phyloP scores from a whole-genome alignment of 768 basidiomycete genomes.

The Phlebiopsis gigantea region DNA sequence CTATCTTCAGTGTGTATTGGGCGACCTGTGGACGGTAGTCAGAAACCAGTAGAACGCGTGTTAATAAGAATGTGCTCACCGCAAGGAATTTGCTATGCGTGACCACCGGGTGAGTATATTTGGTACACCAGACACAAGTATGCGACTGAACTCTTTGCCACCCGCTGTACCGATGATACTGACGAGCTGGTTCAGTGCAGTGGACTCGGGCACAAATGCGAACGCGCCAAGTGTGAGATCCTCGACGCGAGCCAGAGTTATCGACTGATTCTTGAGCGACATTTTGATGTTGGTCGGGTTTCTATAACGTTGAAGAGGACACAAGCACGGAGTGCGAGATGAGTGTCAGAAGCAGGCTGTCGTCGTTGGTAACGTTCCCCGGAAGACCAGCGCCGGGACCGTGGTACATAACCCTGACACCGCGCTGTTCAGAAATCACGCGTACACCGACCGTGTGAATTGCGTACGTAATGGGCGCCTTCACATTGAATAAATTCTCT shows the following conservation, averaged over 20 bases:
- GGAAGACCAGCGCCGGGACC: not conserved
- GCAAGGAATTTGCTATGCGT: not conserved
- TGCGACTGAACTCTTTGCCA: slow-evolving; percentile 66
- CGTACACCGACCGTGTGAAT: slow-evolving; percentile 31
- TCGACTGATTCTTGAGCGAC: slow-evolving; percentile 44
- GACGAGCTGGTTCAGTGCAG: slow-evolving; percentile 66
- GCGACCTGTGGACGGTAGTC: slow-evolving; percentile 43
- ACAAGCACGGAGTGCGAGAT: no score
- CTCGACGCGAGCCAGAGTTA: slow-evolving; percentile 47
- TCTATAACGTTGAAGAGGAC: no score
- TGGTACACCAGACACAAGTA: not conserved
- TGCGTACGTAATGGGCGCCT: slow-evolving; percentile 36
- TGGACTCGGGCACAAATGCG: slow-evolving; percentile 49
- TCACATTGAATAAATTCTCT: slow-evolving; percentile 16
- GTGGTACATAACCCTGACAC: not conserved
- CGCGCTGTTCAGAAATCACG: not conserved
- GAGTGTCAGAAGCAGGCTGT: not conserved
- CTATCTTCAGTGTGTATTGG: slow-evolving; percentile 67
- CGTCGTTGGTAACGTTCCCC: not conserved
- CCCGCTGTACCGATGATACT: slow-evolving; percentile 79
- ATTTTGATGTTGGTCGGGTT: no score
- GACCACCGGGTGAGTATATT: not conserved
- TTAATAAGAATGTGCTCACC: not conserved
- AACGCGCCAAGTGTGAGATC: slow-evolving; percentile 65
- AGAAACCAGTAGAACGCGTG: not conserved